Evolutionary conservation across 2,329 filamentous ascomycete species (phyloP), one percentile per base, ranked within the genome.

Genomic region (Ceratocystis destructans): DNA sequence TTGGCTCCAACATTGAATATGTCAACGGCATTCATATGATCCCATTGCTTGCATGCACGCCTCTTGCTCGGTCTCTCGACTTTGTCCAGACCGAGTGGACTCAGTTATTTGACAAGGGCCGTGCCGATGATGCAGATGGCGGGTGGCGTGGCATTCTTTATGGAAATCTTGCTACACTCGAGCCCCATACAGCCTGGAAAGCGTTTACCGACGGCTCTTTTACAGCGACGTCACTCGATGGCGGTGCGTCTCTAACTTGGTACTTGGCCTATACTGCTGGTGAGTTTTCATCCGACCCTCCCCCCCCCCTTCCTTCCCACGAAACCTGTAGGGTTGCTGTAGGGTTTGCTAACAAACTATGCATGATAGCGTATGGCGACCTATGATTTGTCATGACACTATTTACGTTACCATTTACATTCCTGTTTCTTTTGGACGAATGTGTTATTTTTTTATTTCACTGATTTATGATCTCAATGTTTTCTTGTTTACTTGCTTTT

Each of bases 141-240:
- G 90, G 90, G 0, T 97, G 94, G 94, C 88, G 84, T 73, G 90
- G 93, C 0, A 84, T 97, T 20, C 75, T 97, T 45, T 90, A 87
- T 71, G 89, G 86, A 25, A 96, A 95, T 74, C 81, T 90, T 55
- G 91, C 90, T 0, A 84, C 92, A 6, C 79, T 91, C 50, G 83
- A 96, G 73, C 84, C 93, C 0, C 75, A 74, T 64, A 76, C 81
- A 5, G 84, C 88, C 25, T 96, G 84, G 79, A 73, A 81, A 0
- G 96, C 93, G 75, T 96, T 99, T 73, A 80, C 80, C 0, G 78
- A 83, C 69, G 73, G 77, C 0, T 77, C 80, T 17, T 93, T 94
- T 72, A 80, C 91, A 72, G 78, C 81, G 45, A 75, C 76, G 53
- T 90, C 84, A 82, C 75, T 94, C 57, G 90, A 96, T 76, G 90